phyloP scores from a whole-genome alignment of 768 basidiomycete species.

The Kwoniella europaea region DNA sequence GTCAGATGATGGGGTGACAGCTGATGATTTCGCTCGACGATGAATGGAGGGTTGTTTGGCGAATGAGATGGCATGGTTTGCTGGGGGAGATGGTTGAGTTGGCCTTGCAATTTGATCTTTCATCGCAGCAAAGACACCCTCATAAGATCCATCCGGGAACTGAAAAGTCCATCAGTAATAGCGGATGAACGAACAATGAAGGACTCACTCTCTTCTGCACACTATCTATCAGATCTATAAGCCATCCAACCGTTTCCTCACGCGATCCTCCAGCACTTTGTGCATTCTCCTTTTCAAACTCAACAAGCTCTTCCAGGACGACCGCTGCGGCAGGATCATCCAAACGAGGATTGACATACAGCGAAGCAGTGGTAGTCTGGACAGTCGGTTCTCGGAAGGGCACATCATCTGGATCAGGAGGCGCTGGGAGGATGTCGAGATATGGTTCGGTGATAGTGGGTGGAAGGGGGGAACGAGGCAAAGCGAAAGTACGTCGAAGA shows the following conservation, averaged over 20 bases:
- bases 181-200: not conserved
- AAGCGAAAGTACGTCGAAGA: constrained; percentile 41
- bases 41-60: constrained; percentile 33
- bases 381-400: constrained; percentile 51
- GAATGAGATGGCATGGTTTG: constrained; percentile 12
- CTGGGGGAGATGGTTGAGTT: constrained; percentile 4
- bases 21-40: constrained; percentile 37
- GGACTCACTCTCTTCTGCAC: constrained; percentile 48
- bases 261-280: constrained; percentile 26
- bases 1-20: constrained; percentile 15
- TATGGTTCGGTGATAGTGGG: constrained; percentile 43
- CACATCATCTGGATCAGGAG: constrained; percentile 48
- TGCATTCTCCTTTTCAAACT: constrained; percentile 49
- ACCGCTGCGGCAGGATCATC: constrained; percentile 33
- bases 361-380: constrained; percentile 46
- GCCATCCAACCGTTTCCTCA: constrained; percentile 32
- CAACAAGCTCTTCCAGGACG: constrained; percentile 48
- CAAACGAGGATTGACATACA: constrained; percentile 56
- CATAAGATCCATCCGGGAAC: constrained; percentile 54
- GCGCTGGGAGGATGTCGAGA: constrained; percentile 44
- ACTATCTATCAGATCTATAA: constrained; percentile 35
- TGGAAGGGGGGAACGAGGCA: constrained; percentile 40
- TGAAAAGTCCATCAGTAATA: constrained; percentile 13
- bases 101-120: constrained; percentile 29
- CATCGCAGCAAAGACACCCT: constrained; percentile 31